Conservation (phyloP, 306 rosid species). For the Prinsepia uniflora region DNA sequence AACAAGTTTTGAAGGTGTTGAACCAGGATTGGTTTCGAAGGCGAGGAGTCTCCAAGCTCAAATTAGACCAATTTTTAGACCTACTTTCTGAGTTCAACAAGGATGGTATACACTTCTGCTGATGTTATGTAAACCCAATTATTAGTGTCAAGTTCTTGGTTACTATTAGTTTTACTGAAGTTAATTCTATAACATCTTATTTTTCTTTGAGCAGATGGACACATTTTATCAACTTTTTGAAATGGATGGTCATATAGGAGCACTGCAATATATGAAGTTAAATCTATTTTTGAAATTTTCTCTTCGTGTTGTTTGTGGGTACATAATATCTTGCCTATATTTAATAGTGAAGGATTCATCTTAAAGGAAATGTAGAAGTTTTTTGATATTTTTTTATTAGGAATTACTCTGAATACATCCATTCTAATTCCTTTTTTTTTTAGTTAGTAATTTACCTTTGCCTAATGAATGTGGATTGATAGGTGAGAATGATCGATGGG, state of each 20-base stretch:
- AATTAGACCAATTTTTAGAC: conserved; percentile 66
- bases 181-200: conserved; percentile 21
- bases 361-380: background rate
- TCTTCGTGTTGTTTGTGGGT: background rate
- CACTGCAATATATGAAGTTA: no score
- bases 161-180: conserved; percentile 1
- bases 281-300: conserved; percentile 13
- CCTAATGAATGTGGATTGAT: no score
- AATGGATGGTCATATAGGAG: no score
- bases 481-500: no score
- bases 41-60: conserved; percentile 80
- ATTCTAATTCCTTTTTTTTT: no score
- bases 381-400: background rate
- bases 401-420: no score
- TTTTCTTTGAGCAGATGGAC: conserved; percentile 67
- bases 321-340: background rate
- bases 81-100: conserved; percentile 75
- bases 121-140: conserved; percentile 7
- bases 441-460: no score
- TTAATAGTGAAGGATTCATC: background rate
- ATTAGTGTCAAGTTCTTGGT: background rate
- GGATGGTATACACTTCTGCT: conserved; percentile 75
- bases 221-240: conserved; percentile 92
- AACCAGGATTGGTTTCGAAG: conserved; percentile 85
- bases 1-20: no score